Evolutionary conservation across 1,284 basidiomycete genomes (phyloP), one percentile per base, ranked within the genome.

Genomic region (Gymnopus androsaceus): DNA sequence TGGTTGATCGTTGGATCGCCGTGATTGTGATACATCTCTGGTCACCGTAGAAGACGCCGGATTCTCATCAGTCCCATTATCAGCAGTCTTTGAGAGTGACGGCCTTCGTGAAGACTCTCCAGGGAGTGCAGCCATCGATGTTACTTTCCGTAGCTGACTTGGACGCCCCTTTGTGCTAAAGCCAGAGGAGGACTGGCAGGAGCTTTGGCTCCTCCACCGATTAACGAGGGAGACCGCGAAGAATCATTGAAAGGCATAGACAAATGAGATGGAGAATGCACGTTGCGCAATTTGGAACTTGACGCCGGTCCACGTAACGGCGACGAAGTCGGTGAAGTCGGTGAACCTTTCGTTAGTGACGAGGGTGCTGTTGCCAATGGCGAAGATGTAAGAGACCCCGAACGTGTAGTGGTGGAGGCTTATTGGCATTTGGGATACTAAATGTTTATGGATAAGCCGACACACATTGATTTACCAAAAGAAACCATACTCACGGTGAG

Each of bases 251-350:
- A 74, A 1, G 54, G 48, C 9, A 78, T 62, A 0, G 82, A 80
- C 3, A 85, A 71, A 0, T 83, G 82, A 1, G 84, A 85, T 3
- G 80, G 77, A 4, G 72, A 71, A 59, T 75, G 70, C 1, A 64
- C 59, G 17, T 68, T 64, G n/a, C 61, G 66, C 17, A 59, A 37
- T 56, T 64, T 47, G 57, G 60, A 25, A 54, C 58, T 49, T 23
- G 62, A 59, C 42, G 61, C 19, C 23, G 55, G 58, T 56, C 57
- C 55, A 33, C 37, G n/a, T n/a, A n/a, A n/a, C n/a, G n/a, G n/a
- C n/a, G n/a, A n/a, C n/a, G n/a, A 41, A 2, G 63, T 47, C 19
- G 61, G 58, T 4, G 64, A 63, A 1, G 61, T 57, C 2, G 67
- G 61, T 1, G 68, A 54, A 28, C 57, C 55, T 12, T 40, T 37